Evolutionary conservation across 768 basidiomycete genomes (phyloP).

Genomic region (Fomitopsis serialis): DNA sequence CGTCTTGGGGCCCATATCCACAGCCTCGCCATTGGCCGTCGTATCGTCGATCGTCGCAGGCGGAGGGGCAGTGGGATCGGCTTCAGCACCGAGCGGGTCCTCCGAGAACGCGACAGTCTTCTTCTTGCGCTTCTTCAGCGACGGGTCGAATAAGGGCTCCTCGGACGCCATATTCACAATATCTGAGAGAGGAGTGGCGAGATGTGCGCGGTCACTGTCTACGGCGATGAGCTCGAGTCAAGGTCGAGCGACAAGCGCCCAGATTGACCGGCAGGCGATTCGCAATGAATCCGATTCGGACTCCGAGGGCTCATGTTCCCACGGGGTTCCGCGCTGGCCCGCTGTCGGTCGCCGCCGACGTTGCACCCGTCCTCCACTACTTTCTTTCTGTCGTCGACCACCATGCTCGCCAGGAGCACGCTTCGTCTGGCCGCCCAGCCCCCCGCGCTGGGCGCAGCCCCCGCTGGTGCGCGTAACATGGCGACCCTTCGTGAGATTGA

Average conservation of each 20-base stretch:
- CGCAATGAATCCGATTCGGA: no score
- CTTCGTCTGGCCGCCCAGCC: constrained; percentile 38
- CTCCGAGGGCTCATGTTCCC: constrained; percentile 9
- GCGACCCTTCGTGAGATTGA: constrained; percentile 98
- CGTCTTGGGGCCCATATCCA: constrained; percentile 74
- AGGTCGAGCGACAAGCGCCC: background rate
- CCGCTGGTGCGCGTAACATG: constrained; percentile 72
- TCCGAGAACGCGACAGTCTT: constrained; percentile 50
- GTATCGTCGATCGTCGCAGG: constrained; percentile 68
- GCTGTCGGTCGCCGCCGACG: constrained; percentile 12
- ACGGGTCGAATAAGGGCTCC: constrained; percentile 69
- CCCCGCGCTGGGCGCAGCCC: constrained; percentile 34
- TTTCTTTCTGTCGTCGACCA: constrained; percentile 10
- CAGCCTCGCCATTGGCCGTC: constrained; percentile 63
- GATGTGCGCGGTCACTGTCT: constrained; percentile 23
- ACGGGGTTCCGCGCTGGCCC: constrained; percentile 19
- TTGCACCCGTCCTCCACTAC: constrained; percentile 17
- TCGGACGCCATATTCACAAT: constrained; percentile 47
- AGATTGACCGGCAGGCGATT: no score
- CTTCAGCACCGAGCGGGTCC: constrained; percentile 25
- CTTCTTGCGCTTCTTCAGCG: constrained; percentile 44
- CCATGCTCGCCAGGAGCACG: constrained; percentile 48
- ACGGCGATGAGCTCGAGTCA: constrained; percentile 9
- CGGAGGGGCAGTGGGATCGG: constrained; percentile 73
- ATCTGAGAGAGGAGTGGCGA: background rate